These are phyloP conservation scores for Starmera quercuum DNA, from an alignment of 805 yeast genomes.

Conservation along the genomic window DNA sequence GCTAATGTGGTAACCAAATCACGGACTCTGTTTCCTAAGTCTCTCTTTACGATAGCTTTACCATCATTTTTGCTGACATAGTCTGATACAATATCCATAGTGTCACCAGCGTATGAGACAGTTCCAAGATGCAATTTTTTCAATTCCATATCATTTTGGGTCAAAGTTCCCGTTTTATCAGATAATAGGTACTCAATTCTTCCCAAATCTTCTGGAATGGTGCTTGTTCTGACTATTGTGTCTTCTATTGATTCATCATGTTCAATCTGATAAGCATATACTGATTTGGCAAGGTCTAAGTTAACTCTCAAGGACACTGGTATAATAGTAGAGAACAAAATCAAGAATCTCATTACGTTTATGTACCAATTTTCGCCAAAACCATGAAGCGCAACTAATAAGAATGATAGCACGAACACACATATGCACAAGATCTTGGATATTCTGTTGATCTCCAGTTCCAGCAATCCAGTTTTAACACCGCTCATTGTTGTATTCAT, in stretches of 20 bases:
- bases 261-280: constrained; percentile 91
- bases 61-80: constrained; percentile 36
- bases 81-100: constrained; percentile 80
- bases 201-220: constrained; percentile 97
- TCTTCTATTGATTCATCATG: constrained; percentile 75
- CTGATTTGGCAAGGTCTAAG: constrained; percentile 90
- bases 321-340: constrained; percentile 88
- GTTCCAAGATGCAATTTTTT: constrained; percentile 89
- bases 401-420: constrained; percentile 71
- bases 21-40: constrained; percentile 66
- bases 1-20: constrained; percentile 81
- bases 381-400: constrained; percentile 76
- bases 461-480: constrained; percentile 84
- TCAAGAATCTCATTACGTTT: constrained; percentile 83
- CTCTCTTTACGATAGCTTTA: constrained; percentile 42
- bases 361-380: constrained; percentile 76
- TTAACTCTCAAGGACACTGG: constrained; percentile 95
- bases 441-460: constrained; percentile 80
- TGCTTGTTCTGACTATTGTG: constrained; percentile 92
- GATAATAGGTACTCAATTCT: constrained; percentile 86
- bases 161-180: constrained; percentile 95
- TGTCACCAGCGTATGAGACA: constrained; percentile 86
- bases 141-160: constrained; percentile 97
- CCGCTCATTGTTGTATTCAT: constrained; percentile 86
- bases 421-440: constrained; percentile 85